Percentiles rank a stretch among this genome's conserved stretches.
phyloP scores from a whole-genome alignment of 2,329 filamentous ascomycete genomes.

The Ramularia collo-cygni region DNA sequence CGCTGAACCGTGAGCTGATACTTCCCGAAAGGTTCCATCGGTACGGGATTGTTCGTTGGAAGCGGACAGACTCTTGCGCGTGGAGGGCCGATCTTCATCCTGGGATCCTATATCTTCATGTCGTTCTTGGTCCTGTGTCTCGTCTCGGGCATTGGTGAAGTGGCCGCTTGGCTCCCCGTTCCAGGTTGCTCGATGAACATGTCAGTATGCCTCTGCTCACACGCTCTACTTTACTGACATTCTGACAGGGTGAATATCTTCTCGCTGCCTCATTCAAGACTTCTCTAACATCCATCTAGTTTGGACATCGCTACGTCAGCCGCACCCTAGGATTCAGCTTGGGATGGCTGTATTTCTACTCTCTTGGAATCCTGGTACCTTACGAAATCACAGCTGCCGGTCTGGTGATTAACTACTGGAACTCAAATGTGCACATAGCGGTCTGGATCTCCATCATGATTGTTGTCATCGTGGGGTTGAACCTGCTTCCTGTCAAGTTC shows the following conservation, averaged over 20 bases:
- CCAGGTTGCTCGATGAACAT: slow-evolving; percentile 46
- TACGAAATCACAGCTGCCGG: slow-evolving; percentile 33
- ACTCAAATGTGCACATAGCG: slow-evolving; percentile 33
- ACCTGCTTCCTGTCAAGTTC: slow-evolving; percentile 42
- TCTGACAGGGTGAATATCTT: too few relatives aligned
- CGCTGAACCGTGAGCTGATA: background rate
- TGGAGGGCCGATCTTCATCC: slow-evolving; percentile 36
- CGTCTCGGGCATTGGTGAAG: slow-evolving; percentile 48
- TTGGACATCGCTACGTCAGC: slow-evolving; percentile 39
- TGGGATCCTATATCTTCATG: slow-evolving; percentile 37
- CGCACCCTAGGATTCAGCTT: slow-evolving; percentile 40
- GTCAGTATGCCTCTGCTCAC: too few relatives aligned
- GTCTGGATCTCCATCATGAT: slow-evolving; percentile 34
- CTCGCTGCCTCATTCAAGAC: too few relatives aligned
- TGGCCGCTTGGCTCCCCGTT: slow-evolving; percentile 54
- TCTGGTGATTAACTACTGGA: slow-evolving; percentile 32
- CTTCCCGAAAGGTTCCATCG: slow-evolving; percentile 1
- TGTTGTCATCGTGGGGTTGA: slow-evolving; percentile 38
- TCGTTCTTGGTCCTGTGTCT: slow-evolving; percentile 37
- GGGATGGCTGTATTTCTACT: slow-evolving; percentile 39
- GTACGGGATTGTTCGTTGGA: slow-evolving; percentile 34
- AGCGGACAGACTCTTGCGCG: slow-evolving; percentile 31
- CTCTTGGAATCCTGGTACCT: slow-evolving; percentile 33
- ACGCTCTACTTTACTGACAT: too few relatives aligned
- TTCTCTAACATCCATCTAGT: slow-evolving; percentile 15